phyloP scores from a whole-genome alignment of 257 asterid species.

The Nicotiana tomentosiformis region DNA sequence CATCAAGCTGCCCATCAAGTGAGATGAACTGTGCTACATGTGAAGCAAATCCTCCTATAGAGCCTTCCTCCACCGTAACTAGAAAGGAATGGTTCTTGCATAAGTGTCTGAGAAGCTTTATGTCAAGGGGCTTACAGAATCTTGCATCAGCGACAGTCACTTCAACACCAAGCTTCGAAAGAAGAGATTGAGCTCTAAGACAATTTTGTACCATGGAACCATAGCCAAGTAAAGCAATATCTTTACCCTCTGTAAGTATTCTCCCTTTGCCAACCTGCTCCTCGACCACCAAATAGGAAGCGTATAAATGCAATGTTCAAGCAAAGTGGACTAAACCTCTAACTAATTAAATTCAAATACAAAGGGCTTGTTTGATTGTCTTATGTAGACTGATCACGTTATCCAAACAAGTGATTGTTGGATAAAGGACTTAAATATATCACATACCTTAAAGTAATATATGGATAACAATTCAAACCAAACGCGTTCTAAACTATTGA shows the following conservation, averaged over 20 bases:
- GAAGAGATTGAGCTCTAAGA: constrained; percentile 71
- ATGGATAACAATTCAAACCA: neutral
- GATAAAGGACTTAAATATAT: neutral
- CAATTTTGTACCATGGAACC: constrained; percentile 91
- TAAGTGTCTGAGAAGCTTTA: constrained; percentile 44
- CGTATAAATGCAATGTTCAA: neutral
- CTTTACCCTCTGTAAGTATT: constrained; percentile 59
- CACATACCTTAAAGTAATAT: neutral
- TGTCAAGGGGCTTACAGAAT: constrained; percentile 91
- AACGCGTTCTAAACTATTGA: neutral
- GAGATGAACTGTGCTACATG: constrained; percentile 79
- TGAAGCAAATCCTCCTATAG: constrained; percentile 82
- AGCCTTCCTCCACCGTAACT: constrained; percentile 82
- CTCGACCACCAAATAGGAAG: neutral
- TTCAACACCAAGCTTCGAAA: constrained; percentile 53
- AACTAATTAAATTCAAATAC: neutral
- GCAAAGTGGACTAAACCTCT: neutral
- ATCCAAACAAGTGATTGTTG: neutral
- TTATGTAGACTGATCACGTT: neutral
- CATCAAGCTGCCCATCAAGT: constrained; percentile 79
- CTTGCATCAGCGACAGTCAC: constrained; percentile 93
- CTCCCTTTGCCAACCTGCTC: constrained; percentile 73
- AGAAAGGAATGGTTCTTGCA: constrained; percentile 60
- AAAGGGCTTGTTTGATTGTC: neutral
- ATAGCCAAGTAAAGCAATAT: constrained; percentile 71